Conservation (phyloP, 192 early-diverging fungal genomes). For the Linnemannia elongata region DNA sequence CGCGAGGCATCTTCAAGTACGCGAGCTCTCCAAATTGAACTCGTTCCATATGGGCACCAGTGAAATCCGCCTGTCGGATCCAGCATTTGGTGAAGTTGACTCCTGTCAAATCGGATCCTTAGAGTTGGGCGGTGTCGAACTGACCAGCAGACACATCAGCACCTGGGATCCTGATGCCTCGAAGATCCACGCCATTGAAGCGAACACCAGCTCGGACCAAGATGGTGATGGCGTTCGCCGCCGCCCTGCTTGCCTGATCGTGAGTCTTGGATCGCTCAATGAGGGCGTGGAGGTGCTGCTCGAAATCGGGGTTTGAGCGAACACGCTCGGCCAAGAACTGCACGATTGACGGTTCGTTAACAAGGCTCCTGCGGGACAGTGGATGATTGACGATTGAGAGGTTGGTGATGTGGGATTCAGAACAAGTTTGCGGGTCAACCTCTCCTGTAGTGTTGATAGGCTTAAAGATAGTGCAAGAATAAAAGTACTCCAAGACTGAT, state of each 20-base stretch:
- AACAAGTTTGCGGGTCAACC: too few species aligned
- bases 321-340: slow-evolving; percentile 10
- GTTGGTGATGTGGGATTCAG: too few species aligned
- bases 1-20: neutral
- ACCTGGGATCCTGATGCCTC: slow-evolving; percentile 18
- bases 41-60: neutral
- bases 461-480: neutral
- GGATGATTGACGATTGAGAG: neutral
- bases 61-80: slow-evolving; percentile 3
- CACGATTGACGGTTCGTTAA: neutral
- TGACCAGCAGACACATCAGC: slow-evolving; percentile 12
- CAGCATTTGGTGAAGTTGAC: slow-evolving; percentile 1
- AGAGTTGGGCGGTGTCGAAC: slow-evolving; percentile 3
- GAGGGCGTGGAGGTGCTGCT: neutral
- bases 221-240: slow-evolving; percentile 21
- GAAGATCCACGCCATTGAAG: slow-evolving; percentile 17
- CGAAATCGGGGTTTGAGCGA: slow-evolving; percentile 1
- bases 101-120: neutral
- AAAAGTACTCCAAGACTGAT: slow-evolving; percentile 11
- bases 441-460: too few species aligned
- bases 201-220: slow-evolving; percentile 1
- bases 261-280: slow-evolving; percentile 14
- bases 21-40: slow-evolving; percentile 6
- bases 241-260: neutral
- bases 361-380: slow-evolving; percentile 8